These are phyloP conservation scores for Lepidium aucheri DNA, from an alignment of 345 rosid species.

Conservation along the genomic window DNA sequence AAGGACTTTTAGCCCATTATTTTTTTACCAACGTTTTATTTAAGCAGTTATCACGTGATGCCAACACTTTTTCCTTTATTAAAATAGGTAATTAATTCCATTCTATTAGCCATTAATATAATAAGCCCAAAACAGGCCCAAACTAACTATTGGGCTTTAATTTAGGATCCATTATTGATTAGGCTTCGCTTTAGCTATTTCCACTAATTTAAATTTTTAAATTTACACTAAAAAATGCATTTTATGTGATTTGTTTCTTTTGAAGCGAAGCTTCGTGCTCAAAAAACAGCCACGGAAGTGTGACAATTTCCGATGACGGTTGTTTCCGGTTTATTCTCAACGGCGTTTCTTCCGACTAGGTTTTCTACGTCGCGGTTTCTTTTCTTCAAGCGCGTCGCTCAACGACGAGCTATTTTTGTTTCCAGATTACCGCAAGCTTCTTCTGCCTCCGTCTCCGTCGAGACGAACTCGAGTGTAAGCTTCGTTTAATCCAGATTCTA, in stretches of 20 bases:
- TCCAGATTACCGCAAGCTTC: constrained; percentile 33
- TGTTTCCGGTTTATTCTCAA: constrained; percentile 18
- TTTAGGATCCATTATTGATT: neutral
- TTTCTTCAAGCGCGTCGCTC: neutral
- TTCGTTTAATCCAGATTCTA: neutral
- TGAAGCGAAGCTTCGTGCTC: constrained; percentile 14
- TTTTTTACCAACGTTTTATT: constrained; percentile 8
- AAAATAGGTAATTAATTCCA: neutral
- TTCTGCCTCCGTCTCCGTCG: constrained; percentile 39
- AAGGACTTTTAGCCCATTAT: neutral
- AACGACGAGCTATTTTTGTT: neutral
- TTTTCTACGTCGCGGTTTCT: constrained; percentile 14
- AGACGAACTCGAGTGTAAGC: constrained; percentile 38
- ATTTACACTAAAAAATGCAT: neutral
- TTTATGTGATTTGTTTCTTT: neutral
- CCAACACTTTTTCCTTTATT: neutral
- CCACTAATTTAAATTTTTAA: neutral
- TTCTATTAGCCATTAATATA: neutral
- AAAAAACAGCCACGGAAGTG: constrained; percentile 3
- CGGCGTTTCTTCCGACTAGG: constrained; percentile 1
- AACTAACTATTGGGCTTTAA: neutral
- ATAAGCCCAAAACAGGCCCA: neutral
- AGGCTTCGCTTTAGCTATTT: too few relatives aligned
- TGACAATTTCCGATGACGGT: constrained; percentile 10
- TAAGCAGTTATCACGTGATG: constrained; percentile 20